Base-by-base conservation (phyloP, 2,329 filamentous ascomycete genomes). In the Penicillium rolfsii region DNA sequence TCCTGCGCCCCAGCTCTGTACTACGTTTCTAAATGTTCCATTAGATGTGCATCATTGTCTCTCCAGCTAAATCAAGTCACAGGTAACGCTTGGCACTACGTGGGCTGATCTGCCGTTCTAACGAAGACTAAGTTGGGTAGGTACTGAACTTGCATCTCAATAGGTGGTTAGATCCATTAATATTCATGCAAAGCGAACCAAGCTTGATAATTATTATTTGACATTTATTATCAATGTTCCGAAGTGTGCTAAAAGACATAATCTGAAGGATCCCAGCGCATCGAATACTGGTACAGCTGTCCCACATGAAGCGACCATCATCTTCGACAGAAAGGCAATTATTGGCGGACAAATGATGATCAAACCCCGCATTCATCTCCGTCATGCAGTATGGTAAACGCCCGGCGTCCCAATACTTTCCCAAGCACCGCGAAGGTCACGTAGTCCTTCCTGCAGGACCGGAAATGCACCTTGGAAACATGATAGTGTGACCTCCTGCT, bases 401-500 rank as follows among this genome's bases (percentile, higher is more conserved):
- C 24, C 50, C 16, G 33, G 24, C 16, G 14, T n/a, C 9, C 35
- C 35, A 40, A 53, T 35, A 11, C 19, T 53, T n/a, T 53, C 35
- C 50, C 50, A 53, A 14, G 50, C 19, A 3, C 50, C 50, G 22
- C 24, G 33, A 6, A 53, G 35, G 28, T 40, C 50, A 19, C 50
- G 33, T 35, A 53, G 40, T 22, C 35, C 35, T 53, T 53, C 35
- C n/a, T 53, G 35, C 35, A 53, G 6, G 4, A 22, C 19, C 8
- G 50, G 50, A 40, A 53, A 40, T 5, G 50, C 24, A 1, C 24
- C 28, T 38, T 28, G 50, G 24, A 53, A 53, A 26, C 11, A 19
- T n/a, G 50, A 53, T 33, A 53, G 14, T 5, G 24, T 38, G 33
- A 53, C 22, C 24, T 53, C 50, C 28, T 53, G 50, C 24, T 53